Evolutionary conservation across 1,284 basidiomycete genomes (phyloP).

Genomic region (Rhodotorula sp.): DNA sequence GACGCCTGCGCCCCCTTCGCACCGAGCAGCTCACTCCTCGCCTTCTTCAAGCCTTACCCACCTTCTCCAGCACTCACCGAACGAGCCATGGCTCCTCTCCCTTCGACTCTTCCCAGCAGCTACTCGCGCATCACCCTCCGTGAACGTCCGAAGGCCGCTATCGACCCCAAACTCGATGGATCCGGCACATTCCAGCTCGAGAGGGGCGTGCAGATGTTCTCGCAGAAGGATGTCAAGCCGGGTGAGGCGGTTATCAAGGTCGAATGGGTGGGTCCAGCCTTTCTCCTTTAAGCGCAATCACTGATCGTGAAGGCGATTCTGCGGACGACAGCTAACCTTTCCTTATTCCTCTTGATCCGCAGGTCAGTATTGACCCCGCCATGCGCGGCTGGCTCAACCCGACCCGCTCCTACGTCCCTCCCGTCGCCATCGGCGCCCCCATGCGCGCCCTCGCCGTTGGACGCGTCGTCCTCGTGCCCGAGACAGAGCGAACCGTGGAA

Average conservation of each 20-base stretch:
- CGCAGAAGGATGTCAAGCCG: slow-evolving; percentile 34
- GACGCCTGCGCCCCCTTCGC: background rate
- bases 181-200: slow-evolving; percentile 44
- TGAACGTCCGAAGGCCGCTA: slow-evolving; percentile 45
- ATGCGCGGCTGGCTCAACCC: slow-evolving; percentile 44
- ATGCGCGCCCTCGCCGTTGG: slow-evolving; percentile 42
- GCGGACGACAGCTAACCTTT: no score
- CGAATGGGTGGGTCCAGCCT: slow-evolving; percentile 40
- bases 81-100: slow-evolving; percentile 18
- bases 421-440: slow-evolving; percentile 37
- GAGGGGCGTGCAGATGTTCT: slow-evolving; percentile 31
- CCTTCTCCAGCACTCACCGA: background rate
- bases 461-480: slow-evolving; percentile 17
- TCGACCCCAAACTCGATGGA: slow-evolving; percentile 38
- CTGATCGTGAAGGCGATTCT: no score
- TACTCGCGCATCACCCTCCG: slow-evolving; percentile 44
- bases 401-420: slow-evolving; percentile 38
- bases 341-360: background rate
- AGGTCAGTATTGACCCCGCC: slow-evolving; percentile 45
- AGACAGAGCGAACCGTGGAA: background rate
- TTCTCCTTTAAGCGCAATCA: no score
- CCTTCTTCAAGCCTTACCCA: background rate
- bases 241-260: slow-evolving; percentile 46
- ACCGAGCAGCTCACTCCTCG: background rate
- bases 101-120: slow-evolving; percentile 14